phyloP scores from a whole-genome alignment of 257 asterid genomes.

The Jacaranda copaia region DNA sequence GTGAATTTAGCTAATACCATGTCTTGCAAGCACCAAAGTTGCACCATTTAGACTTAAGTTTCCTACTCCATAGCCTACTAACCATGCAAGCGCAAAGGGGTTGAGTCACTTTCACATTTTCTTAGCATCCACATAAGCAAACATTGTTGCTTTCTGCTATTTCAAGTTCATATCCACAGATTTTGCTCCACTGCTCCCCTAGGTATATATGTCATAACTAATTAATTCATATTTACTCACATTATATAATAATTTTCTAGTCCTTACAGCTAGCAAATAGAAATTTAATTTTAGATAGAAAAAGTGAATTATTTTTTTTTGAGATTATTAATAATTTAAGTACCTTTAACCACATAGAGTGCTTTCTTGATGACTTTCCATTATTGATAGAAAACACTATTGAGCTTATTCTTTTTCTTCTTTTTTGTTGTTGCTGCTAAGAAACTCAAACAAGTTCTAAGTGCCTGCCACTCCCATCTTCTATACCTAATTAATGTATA shows the following conservation, averaged over 20 bases:
- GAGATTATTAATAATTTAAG: background rate
- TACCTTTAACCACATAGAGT: constrained; percentile 81
- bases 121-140: constrained; percentile 76
- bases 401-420: constrained; percentile 73
- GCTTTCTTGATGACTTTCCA: constrained; percentile 76
- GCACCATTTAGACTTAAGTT: background rate
- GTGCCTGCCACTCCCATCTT: constrained; percentile 88
- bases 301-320: too few species aligned
- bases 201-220: too few species aligned
- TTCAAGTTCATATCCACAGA: constrained; percentile 87
- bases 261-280: too few species aligned
- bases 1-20: too few species aligned
- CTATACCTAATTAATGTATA: background rate
- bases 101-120: constrained; percentile 71
- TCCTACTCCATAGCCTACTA: too few species aligned
- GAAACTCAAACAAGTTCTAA: constrained; percentile 67
- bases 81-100: too few species aligned
- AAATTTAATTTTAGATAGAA: too few species aligned
- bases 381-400: constrained; percentile 72
- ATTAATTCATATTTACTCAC: too few species aligned
- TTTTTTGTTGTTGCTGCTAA: constrained; percentile 49
- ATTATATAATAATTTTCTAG: too few species aligned
- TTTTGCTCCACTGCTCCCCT: constrained; percentile 58
- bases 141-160: constrained; percentile 86
- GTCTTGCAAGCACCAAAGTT: constrained; percentile 52